Base-by-base conservation (phyloP, 2,329 filamentous ascomycete species). In the Uncinocarpus reesii region DNA sequence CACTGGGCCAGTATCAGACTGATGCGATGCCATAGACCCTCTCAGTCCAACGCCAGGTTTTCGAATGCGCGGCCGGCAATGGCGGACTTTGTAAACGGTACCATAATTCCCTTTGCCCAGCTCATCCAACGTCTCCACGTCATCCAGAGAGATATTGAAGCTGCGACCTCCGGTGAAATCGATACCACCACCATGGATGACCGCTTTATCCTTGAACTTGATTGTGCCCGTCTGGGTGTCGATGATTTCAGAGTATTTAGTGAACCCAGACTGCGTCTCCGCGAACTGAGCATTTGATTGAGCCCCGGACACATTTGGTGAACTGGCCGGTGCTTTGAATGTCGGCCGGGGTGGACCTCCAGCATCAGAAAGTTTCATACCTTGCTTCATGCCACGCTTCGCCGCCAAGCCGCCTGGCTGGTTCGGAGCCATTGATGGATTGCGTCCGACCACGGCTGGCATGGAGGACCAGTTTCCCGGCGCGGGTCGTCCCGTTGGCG, bases 21-120 rank as follows among this genome's bases (percentile, higher is more conserved):
- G 35, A 21, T 21, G 58, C 2, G 53, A 48, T 2, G 49, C 21
- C 37, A 50, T 32, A 77, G 77, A 15, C 16, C 79, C 79, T 41
- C 76, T 71, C 48, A 82, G 57, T 23, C 79, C 79, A 56, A 76
- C 68, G 1, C 79, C 79, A 7, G 75, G 74, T 60, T 73, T 74
- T 47, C 79, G 72, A 63, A 82, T 74, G 40, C 74, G 73, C 6
- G 79, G 79, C 60, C 87, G 82, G 49, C 84, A 80, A 68, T 98
- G 92, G 58, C 83, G 80, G 49, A 96, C 92, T 66, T 92, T 95
- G 75, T 94, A 96, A 3, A 98, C 92, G 1, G 90, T 96, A 52
- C 92, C 92, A 60, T 98, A 98, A 64, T 98, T 98, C 34, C 92
- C 92, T 67, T 96, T 98, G 40, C 92, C 92, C 10, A 98, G 72